These are phyloP conservation scores for Globisporangium barbulae DNA, from an alignment of 352 stramenopile species.

Conservation along the genomic window DNA sequence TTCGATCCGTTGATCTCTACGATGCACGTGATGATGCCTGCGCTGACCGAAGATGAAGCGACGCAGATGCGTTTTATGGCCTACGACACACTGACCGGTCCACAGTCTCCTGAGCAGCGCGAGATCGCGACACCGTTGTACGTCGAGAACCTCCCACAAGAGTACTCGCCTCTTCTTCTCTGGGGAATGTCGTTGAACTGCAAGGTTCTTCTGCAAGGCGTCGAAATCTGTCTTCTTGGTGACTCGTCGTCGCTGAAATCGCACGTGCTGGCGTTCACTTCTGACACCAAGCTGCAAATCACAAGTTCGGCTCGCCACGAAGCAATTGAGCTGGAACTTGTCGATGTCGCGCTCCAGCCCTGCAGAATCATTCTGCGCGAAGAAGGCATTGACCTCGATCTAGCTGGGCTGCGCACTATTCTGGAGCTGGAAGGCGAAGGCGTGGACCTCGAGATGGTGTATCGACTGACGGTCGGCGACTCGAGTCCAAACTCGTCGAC, in stretches of 20 bases:
- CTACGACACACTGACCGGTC: constrained; percentile 35
- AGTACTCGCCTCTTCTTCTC: constrained; percentile 72
- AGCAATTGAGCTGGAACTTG: constrained; percentile 67
- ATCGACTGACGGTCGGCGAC: constrained; percentile 58
- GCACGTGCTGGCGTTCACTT: constrained; percentile 79
- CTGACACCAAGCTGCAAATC: constrained; percentile 62
- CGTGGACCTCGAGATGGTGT: constrained; percentile 75
- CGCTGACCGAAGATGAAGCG: constrained; percentile 61
- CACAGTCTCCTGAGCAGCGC: constrained; percentile 55
- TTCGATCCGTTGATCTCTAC: constrained; percentile 69
- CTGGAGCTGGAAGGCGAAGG: constrained; percentile 85
- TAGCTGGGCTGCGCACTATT: constrained; percentile 69
- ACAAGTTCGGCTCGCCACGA: constrained; percentile 62
- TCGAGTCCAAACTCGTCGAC: constrained; percentile 21
- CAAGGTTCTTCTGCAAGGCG: constrained; percentile 49
- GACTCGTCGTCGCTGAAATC: constrained; percentile 68
- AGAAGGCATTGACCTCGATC: constrained; percentile 73
- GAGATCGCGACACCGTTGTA: constrained; percentile 47
- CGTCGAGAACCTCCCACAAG: constrained; percentile 49
- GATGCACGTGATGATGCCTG: constrained; percentile 56
- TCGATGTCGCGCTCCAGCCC: constrained; percentile 76
- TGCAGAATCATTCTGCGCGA: constrained; percentile 60
- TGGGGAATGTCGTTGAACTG: constrained; percentile 47
- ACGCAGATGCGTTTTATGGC: constrained; percentile 72
- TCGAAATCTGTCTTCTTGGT: constrained; percentile 78